Evolutionary conservation across 768 basidiomycete species (phyloP).

Genomic region (Psilocybe tampanensis): DNA sequence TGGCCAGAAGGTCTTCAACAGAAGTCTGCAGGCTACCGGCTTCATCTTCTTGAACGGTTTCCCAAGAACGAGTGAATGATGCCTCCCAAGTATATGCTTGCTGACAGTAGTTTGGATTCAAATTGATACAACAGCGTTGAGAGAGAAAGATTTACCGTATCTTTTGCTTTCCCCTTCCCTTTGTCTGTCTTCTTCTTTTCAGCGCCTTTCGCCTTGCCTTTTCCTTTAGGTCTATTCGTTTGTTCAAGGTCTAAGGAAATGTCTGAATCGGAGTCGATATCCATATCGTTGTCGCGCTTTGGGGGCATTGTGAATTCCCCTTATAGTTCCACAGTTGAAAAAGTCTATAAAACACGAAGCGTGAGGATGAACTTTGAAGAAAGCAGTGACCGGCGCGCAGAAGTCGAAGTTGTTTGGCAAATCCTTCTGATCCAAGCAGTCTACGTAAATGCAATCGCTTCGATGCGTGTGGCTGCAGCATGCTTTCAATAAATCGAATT

Average conservation of each 20-base stretch:
- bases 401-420: background rate
- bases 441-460: too few species aligned
- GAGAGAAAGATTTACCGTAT: conserved; percentile 33
- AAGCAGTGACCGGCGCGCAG: background rate
- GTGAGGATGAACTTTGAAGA: background rate
- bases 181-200: conserved; percentile 59
- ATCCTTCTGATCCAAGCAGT: background rate
- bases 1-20: conserved; percentile 87
- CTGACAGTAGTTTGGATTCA: conserved; percentile 31
- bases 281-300: conserved; percentile 44
- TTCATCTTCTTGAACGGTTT: conserved; percentile 96
- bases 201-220: conserved; percentile 54
- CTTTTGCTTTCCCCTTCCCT: conserved; percentile 57
- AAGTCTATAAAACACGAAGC: too few species aligned
- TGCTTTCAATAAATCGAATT: too few species aligned
- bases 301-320: conserved; percentile 24
- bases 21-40: conserved; percentile 87
- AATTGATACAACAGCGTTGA: background rate
- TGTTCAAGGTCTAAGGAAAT: conserved; percentile 52
- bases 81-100: conserved; percentile 97
- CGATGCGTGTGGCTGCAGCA: too few species aligned
- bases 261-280: conserved; percentile 72
- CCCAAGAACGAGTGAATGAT: conserved; percentile 93
- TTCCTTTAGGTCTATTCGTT: conserved; percentile 51
- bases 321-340: background rate